Evolutionary conservation across 2,329 filamentous ascomycete species (phyloP).

Genomic region (Aspergillus jensenii): DNA sequence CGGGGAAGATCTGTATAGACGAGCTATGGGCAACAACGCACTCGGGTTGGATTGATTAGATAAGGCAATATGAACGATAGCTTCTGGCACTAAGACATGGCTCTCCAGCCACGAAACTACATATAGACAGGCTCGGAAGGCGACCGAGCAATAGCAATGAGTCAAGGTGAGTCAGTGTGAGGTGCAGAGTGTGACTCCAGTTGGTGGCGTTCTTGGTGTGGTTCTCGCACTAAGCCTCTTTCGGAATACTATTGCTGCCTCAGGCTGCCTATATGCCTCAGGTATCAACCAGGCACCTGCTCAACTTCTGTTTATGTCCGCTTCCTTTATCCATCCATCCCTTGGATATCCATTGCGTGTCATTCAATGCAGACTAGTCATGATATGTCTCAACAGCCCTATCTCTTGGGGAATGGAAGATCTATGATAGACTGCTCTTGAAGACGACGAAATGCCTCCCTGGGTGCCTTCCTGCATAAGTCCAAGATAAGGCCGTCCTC

Average conservation of each 20-base stretch:
- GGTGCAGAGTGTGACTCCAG: background rate
- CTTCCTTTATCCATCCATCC: background rate
- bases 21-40: background rate
- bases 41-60: background rate
- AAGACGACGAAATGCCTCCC: background rate
- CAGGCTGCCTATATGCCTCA: background rate
- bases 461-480: background rate
- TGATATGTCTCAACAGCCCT: background rate
- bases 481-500: background rate
- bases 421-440: background rate
- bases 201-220: background rate
- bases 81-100: background rate
- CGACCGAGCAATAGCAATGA: background rate
- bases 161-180: slow-evolving; percentile 11
- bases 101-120: background rate
- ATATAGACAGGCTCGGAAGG: background rate
- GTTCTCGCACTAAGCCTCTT: slow-evolving; percentile 1
- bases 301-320: background rate
- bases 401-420: background rate
- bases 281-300: background rate
- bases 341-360: too few relatives aligned
- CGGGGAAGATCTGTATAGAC: background rate
- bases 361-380: background rate
- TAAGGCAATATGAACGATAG: background rate
- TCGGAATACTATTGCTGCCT: background rate